phyloP scores from a whole-genome alignment of 345 rosid genomes.

The Punica granatum region DNA sequence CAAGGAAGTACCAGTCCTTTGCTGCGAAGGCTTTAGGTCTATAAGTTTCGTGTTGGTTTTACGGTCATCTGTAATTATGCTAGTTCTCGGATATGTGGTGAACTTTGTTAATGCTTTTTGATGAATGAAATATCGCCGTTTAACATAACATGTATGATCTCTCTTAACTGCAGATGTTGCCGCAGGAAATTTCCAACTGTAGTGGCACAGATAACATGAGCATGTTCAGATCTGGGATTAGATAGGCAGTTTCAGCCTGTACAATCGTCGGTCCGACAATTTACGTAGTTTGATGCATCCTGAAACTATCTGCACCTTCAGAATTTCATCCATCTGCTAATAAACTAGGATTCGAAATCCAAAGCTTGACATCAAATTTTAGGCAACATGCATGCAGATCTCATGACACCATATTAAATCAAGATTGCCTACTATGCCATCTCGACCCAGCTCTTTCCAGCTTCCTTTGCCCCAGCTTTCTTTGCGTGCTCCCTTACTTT shows the following conservation, averaged over 20 bases:
- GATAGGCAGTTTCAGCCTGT: background rate
- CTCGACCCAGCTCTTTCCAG: constrained; percentile 63
- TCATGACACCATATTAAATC: background rate
- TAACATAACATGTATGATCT: background rate
- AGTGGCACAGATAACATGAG: background rate
- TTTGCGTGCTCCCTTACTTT: constrained; percentile 47
- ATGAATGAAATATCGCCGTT: too few species aligned
- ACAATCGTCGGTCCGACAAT: background rate
- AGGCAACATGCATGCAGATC: background rate
- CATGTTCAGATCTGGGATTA: background rate
- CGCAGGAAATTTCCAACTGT: background rate
- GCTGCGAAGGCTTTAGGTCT: too few species aligned
- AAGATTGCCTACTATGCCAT: constrained; percentile 15
- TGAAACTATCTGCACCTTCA: background rate
- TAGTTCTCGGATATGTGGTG: too few species aligned
- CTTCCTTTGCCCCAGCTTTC: constrained; percentile 41
- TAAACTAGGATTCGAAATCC: background rate
- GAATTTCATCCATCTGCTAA: background rate
- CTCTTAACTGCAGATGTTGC: background rate
- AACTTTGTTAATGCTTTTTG: too few species aligned
- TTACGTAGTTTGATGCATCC: background rate
- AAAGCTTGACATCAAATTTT: background rate
- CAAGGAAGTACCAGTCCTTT: too few species aligned
- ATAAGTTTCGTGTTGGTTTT: too few species aligned
- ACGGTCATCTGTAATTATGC: too few species aligned